A percentile compares a stretch with the other conserved stretches of the same genome.
These are phyloP conservation scores for Macrophomina phaseolina DNA, from an alignment of 2,329 filamentous ascomycete genomes.

Conservation along the genomic window DNA sequence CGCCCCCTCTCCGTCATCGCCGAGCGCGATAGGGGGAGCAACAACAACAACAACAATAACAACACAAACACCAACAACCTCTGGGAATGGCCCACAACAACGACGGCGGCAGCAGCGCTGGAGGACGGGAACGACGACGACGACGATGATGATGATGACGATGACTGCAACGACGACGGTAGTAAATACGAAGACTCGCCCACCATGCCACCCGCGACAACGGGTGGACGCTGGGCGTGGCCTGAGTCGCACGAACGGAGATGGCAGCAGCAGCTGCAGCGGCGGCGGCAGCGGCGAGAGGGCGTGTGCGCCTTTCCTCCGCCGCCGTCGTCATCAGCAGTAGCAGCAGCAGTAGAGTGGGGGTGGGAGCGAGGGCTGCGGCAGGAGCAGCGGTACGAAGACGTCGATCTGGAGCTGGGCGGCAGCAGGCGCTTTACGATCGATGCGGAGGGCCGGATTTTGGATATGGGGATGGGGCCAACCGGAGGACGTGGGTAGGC, in stretches of 20 bases:
- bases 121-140: not conserved
- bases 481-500: not conserved
- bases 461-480: not conserved
- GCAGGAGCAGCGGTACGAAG: not conserved
- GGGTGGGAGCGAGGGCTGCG: not conserved
- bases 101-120: not conserved
- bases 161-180: too few species aligned
- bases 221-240: not conserved
- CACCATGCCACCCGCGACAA: too few species aligned
- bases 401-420: slow-evolving; percentile 5
- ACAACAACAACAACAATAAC: not conserved
- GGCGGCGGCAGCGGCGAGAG: not conserved
- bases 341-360: not conserved
- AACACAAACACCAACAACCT: not conserved
- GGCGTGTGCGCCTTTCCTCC: too few species aligned
- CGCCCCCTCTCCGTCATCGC: slow-evolving; percentile 6
- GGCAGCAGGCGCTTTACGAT: slow-evolving; percentile 5
- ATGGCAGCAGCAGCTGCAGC: not conserved
- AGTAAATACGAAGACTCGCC: too few species aligned
- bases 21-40: not conserved
- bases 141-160: not conserved
- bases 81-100: not conserved
- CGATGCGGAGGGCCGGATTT: not conserved
- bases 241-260: not conserved
- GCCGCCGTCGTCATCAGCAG: not conserved